Conservation (phyloP, 345 rosid species). For the Noccaea caerulescens region DNA sequence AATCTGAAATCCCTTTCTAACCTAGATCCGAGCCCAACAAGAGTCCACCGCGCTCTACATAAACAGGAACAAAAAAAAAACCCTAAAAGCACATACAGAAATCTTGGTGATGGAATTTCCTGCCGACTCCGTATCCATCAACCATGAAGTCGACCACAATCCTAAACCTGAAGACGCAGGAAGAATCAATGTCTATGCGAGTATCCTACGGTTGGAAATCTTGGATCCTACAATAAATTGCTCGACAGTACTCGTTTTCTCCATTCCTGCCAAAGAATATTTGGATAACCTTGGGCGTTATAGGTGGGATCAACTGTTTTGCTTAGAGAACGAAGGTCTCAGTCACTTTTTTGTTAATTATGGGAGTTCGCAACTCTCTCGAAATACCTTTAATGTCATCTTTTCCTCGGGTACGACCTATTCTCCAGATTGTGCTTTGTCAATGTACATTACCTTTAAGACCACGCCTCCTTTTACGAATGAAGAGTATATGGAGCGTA, state of each 20-base stretch:
- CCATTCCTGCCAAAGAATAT: background rate
- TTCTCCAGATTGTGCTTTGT: background rate
- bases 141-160: background rate
- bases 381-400: background rate
- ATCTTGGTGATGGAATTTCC: no score
- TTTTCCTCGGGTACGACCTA: background rate
- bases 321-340: background rate
- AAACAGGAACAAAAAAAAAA: no score
- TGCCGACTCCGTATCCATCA: no score
- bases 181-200: conserved; percentile 9
- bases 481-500: background rate
- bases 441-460: background rate
- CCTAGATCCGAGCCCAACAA: no score
- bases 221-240: background rate
- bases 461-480: background rate
- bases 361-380: background rate
- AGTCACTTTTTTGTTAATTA: background rate
- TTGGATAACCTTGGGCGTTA: background rate
- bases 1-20: no score
- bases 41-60: no score
- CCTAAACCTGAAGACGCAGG: conserved; percentile 15
- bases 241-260: background rate
- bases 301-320: conserved; percentile 3
- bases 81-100: no score
- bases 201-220: background rate